These are phyloP conservation scores for Gillenia trifoliata DNA, from an alignment of 306 rosid species.

Conservation along the genomic window DNA sequence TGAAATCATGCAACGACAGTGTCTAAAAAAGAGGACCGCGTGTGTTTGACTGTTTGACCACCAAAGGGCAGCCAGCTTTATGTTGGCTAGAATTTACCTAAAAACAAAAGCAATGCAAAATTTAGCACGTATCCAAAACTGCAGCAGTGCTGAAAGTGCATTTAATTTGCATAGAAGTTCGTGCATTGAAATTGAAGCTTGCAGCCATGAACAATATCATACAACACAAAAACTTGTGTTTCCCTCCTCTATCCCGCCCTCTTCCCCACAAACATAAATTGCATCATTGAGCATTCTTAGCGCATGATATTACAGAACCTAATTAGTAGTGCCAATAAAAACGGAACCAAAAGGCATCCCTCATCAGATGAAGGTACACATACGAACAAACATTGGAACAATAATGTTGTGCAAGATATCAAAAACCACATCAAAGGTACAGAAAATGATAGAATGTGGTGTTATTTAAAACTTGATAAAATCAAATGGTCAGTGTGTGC, in stretches of 20 bases:
- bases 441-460: background rate
- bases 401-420: background rate
- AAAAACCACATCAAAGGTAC: background rate
- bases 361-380: background rate
- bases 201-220: background rate
- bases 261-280: background rate
- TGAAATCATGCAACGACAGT: background rate
- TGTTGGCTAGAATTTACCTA: background rate
- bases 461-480: background rate
- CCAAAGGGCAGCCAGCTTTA: background rate
- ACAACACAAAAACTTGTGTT: background rate
- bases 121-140: background rate
- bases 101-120: background rate
- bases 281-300: background rate
- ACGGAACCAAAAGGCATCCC: background rate
- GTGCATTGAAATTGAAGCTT: background rate
- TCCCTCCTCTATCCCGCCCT: background rate
- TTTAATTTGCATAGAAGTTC: background rate
- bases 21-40: background rate
- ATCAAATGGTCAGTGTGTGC: background rate
- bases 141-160: background rate
- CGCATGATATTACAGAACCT: background rate
- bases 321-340: background rate
- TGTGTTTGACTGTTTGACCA: background rate
- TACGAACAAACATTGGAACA: background rate